phyloP scores from a whole-genome alignment of 164 flowering plant genomes.

The Stephania cephalantha region DNA sequence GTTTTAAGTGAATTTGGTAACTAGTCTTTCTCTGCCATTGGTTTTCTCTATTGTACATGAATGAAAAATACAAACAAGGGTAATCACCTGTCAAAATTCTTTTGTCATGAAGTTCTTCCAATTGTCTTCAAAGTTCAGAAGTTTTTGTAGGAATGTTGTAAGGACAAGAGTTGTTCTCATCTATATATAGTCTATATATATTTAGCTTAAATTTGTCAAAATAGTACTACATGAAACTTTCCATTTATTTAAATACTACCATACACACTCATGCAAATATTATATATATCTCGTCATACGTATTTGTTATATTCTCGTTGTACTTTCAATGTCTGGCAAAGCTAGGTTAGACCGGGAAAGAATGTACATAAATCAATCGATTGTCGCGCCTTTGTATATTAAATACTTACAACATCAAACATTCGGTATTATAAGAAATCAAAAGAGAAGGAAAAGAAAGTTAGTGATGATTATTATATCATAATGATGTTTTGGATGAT shows the following conservation, averaged over 20 bases:
- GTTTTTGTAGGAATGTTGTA: too few relatives aligned
- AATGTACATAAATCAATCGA: background rate
- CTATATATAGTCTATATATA: background rate
- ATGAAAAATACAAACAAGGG: too few relatives aligned
- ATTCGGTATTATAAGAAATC: background rate
- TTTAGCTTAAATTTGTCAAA: background rate
- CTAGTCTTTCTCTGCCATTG: too few relatives aligned
- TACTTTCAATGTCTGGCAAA: background rate
- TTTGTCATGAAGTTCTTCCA: too few relatives aligned
- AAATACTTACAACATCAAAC: background rate
- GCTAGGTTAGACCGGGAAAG: background rate
- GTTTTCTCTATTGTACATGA: too few relatives aligned
- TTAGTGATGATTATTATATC: constrained; percentile 47
- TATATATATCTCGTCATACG: background rate
- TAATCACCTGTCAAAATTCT: too few relatives aligned
- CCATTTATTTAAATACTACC: background rate
- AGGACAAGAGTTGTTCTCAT: too few relatives aligned
- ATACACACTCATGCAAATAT: background rate
- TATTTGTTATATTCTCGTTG: background rate
- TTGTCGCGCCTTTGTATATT: background rate
- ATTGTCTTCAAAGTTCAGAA: too few relatives aligned
- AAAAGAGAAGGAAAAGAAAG: constrained; percentile 23
- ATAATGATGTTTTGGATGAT: constrained; percentile 41
- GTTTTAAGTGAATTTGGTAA: too few relatives aligned
- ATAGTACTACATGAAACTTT: background rate